Conservation (phyloP, 768 basidiomycete genomes). For the Kondoa subrosea region DNA sequence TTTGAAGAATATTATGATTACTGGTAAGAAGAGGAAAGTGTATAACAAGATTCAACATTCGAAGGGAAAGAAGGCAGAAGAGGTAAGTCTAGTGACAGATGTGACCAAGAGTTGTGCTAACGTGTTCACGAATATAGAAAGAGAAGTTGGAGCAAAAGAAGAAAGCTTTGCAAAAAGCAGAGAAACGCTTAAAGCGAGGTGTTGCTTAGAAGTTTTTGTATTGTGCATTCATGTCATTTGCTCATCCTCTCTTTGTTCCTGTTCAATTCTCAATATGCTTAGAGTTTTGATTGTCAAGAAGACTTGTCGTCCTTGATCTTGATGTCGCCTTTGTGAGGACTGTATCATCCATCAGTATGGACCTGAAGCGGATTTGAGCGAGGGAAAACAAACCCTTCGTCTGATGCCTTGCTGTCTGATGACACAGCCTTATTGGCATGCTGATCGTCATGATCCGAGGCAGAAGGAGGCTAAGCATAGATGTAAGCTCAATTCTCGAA, state of each 20-base stretch:
- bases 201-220: background rate
- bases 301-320: too few species aligned
- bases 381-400: background rate
- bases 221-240: background rate
- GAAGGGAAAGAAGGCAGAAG: slow-evolving; percentile 32
- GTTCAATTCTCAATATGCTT: too few species aligned
- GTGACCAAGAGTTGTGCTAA: background rate
- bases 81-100: slow-evolving; percentile 30
- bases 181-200: background rate
- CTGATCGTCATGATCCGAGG: background rate
- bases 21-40: slow-evolving; percentile 35
- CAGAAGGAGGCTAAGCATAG: background rate
- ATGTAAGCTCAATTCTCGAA: background rate
- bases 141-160: slow-evolving; percentile 25
- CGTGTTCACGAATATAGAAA: slow-evolving; percentile 21
- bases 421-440: background rate
- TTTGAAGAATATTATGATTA: slow-evolving; percentile 36
- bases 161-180: slow-evolving; percentile 9
- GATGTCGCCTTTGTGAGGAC: too few species aligned
- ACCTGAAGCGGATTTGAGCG: too few species aligned
- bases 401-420: background rate
- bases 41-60: slow-evolving; percentile 38
- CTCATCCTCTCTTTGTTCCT: background rate
- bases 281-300: too few species aligned
- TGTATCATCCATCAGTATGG: too few species aligned